Conservation (phyloP, 2,329 filamentous ascomycete species). For the Fusarium floridanum region DNA sequence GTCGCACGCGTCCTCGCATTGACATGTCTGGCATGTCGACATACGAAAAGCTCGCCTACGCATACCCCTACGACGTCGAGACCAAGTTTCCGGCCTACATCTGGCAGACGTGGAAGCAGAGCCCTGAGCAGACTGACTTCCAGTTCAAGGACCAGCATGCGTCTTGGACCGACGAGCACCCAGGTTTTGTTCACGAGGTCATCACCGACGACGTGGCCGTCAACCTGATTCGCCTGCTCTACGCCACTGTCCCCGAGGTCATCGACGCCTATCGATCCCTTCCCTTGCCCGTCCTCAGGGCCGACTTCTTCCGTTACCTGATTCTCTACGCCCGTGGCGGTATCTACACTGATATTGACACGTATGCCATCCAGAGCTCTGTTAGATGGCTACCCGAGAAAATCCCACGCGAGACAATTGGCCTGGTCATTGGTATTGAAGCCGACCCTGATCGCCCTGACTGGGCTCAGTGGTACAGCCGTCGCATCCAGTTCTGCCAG, state of each 20-base stretch:
- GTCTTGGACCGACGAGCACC: constrained; percentile 89
- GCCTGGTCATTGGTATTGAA: constrained; percentile 93
- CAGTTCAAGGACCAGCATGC: constrained; percentile 86
- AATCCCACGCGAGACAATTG: constrained; percentile 82
- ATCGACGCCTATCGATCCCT: constrained; percentile 81
- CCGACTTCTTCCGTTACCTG: constrained; percentile 83
- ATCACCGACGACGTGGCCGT: constrained; percentile 91
- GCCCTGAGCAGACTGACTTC: constrained; percentile 82
- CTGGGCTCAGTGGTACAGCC: constrained; percentile 96
- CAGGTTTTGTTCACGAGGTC: constrained; percentile 94
- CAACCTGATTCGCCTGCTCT: constrained; percentile 86
- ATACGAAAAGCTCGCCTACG: constrained; percentile 86
- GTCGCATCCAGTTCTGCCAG: constrained; percentile 97
- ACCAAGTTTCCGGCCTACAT: constrained; percentile 96
- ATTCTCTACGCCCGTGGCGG: constrained; percentile 72
- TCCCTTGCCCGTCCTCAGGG: constrained; percentile 81
- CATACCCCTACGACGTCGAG: constrained; percentile 92
- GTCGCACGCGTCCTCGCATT: constrained; percentile 61
- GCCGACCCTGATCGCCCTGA: constrained; percentile 93
- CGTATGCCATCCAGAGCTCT: constrained; percentile 83
- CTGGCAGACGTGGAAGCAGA: constrained; percentile 98
- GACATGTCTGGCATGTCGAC: constrained; percentile 80
- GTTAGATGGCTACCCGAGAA: constrained; percentile 87
- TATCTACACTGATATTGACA: constrained; percentile 93
- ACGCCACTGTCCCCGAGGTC: constrained; percentile 84